Evolutionary conservation across 2,329 filamentous ascomycete species (phyloP).

Genomic region (Zymoseptoria crescenta): DNA sequence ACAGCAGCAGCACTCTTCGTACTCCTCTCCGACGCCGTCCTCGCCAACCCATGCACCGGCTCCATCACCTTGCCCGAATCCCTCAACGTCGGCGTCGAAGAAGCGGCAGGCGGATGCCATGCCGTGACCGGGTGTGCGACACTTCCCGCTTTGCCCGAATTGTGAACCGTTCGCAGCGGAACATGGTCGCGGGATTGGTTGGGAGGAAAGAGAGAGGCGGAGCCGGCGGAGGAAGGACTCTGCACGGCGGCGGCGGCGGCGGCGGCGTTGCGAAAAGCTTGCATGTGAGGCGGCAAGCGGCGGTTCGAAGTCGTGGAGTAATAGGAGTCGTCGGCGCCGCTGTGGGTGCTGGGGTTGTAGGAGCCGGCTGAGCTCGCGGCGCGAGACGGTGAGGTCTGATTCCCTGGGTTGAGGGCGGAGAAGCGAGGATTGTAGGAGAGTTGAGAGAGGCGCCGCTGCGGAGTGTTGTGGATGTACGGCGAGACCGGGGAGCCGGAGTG

Average conservation of each 20-base stretch:
- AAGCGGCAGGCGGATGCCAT: slow-evolving; percentile 28
- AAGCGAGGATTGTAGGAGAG: slow-evolving; percentile 1
- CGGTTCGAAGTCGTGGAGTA: background rate
- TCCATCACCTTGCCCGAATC: background rate
- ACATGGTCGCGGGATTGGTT: slow-evolving; percentile 21
- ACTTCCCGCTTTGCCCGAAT: slow-evolving; percentile 17
- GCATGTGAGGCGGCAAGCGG: slow-evolving; percentile 26
- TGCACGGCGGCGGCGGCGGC: slow-evolving; percentile 1
- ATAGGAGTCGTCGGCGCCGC: background rate
- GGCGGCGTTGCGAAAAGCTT: slow-evolving; percentile 25
- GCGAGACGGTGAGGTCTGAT: background rate
- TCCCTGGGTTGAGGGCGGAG: background rate
- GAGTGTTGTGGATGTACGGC: background rate
- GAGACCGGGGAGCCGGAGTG: background rate
- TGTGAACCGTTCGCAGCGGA: slow-evolving; percentile 14
- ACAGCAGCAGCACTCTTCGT: background rate
- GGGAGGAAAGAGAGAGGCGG: slow-evolving; percentile 24
- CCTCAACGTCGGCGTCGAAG: slow-evolving; percentile 6
- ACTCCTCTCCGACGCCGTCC: background rate
- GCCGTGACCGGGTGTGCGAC: slow-evolving; percentile 28
- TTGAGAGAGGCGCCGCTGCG: background rate
- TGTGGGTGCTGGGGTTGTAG: background rate
- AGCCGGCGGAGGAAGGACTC: slow-evolving; percentile 6
- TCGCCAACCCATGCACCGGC: background rate
- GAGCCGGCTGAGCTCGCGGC: background rate